Evolutionary conservation across 176 grass and related monocot genomes (phyloP), one percentile per base, ranked within the genome.

Genomic region (Oryza coarctata): DNA sequence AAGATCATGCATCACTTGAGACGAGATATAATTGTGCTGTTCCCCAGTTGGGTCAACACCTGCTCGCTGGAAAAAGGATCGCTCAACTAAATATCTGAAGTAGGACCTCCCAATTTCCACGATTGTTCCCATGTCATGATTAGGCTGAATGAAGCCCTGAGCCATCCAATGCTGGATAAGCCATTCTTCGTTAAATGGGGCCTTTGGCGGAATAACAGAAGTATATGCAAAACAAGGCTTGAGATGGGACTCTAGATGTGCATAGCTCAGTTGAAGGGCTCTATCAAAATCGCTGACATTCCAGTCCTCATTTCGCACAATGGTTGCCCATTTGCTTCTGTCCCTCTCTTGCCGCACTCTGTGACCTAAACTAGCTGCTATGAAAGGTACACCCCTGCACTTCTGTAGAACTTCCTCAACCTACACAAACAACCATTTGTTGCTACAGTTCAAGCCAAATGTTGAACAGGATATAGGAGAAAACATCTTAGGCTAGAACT

Each of bases 221-320:
- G 43, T 49, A n/a, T 93, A 93, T 7, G 84, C 87, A 28, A 87
- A 89, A 45, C 81, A 90, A 14, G 85, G 84, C 71, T 93, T 93
- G 2, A 90, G 66, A 74, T 85, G 10, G 7, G 60, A 30, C 2
- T 79, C 39, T 72, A 93, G 15, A 35, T 68, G 36, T 43, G 27
- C 66, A 63, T 93, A 93, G 43, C 22, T 82, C 45, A 77, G 65
- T 76, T 41, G 50, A 34, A 70, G 73, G 13, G 87, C n/a, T 12
- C 20, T 12, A 2, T 11, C 31, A 18, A 45, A 76, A 61, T 71
- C 2, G 5, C 3, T 49, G 14, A 0, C 45, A 34, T 18, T 64
- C 81, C 87, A 93, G 2, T 0, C 0, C 3, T 82, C 79, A 22
- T 58, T 1, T 5, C 0, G 6, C 57, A 65, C 0, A 73, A 82